Base-by-base conservation (phyloP, 768 basidiomycete species). In the Zangia roseola region DNA sequence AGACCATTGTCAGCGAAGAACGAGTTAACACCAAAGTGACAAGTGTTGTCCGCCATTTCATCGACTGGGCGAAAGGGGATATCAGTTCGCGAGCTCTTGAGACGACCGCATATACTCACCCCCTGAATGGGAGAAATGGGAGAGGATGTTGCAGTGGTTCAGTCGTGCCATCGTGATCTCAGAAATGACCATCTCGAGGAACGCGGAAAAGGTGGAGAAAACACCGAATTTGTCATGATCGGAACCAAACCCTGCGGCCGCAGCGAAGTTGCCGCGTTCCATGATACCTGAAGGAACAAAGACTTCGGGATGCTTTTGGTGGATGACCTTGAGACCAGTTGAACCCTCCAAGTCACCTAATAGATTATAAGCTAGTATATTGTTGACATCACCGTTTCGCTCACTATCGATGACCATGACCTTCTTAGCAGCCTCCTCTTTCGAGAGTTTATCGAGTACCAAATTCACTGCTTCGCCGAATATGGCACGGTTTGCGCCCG, bases 111-210 rank as follows among this genome's bases (percentile, higher is more conserved):
- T 24, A 69, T 34, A 58, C 78, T 45, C 64, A 85, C 84, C 83
- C 53, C 91, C 91, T 20, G 90, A 85, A 70, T 94, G 91, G 20
- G 90, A 92, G 73, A 92, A 94, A 71, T 94, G 91, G 60, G 78
- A 85, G 20, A 94, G 78, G 9, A 93, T 84, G 61, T 93, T 94
- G 74, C 88, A 88, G 58, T 87, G 77, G 68, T 94, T 94, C 65
- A 94, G 68, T 45, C 91, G 81, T n/a, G 91, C 91, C 91, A 93
- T 94, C 10, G 91, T 93, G 43, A 92, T 72, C 67, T 94, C 91
- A 5, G 89, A 91, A 45, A 94, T 68, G 41, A 88, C 75, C 91
- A 93, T 93, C 78, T 94, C 91, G 49, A 91, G 75, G 77, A 94
- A 94, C 4, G 91, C 91, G 41, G 87, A 88, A 72, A 94, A 94